These are phyloP conservation scores for Wickerhamiella bombiphila DNA, from an alignment of 805 yeast genomes.

Conservation along the genomic window DNA sequence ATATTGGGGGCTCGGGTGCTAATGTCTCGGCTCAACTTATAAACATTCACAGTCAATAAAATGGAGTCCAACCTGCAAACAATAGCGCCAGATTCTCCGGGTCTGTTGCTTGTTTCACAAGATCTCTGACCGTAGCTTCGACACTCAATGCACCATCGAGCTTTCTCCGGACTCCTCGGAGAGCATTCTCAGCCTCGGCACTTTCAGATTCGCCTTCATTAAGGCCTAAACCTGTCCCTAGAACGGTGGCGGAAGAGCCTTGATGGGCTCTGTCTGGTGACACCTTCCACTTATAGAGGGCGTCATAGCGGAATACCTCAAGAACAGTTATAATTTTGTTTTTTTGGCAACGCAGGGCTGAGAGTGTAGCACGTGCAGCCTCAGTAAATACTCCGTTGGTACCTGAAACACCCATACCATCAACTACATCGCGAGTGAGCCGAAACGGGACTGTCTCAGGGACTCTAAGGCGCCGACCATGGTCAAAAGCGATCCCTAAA, in stretches of 20 bases:
- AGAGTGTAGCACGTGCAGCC: conserved; percentile 58
- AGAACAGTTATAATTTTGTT: conserved; percentile 66
- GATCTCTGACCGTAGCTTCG: conserved; percentile 72
- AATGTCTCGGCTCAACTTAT: too few species aligned
- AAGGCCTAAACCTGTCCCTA: neutral
- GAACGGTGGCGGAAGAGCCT: neutral
- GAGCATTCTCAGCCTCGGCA: conserved; percentile 68
- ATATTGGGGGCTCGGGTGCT: too few species aligned
- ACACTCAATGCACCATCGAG: conserved; percentile 57
- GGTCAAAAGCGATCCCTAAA: conserved; percentile 92
- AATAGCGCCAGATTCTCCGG: conserved; percentile 53
- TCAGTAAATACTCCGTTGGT: conserved; percentile 59
- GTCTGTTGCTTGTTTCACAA: conserved; percentile 64
- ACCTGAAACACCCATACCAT: conserved; percentile 86
- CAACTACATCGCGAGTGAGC: conserved; percentile 76
- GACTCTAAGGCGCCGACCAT: conserved; percentile 64
- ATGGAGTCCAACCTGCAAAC: conserved; percentile 35
- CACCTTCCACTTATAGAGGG: conserved; percentile 79
- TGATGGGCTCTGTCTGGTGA: conserved; percentile 39
- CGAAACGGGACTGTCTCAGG: conserved; percentile 95
- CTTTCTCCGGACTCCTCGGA: conserved; percentile 57
- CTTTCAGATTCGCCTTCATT: conserved; percentile 4
- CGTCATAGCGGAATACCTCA: conserved; percentile 82
- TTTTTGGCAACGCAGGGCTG: conserved; percentile 47
- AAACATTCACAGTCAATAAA: too few species aligned